These are phyloP conservation scores for Chaetothyriales sp. DNA, from an alignment of 2,329 filamentous ascomycete species.

Conservation along the genomic window DNA sequence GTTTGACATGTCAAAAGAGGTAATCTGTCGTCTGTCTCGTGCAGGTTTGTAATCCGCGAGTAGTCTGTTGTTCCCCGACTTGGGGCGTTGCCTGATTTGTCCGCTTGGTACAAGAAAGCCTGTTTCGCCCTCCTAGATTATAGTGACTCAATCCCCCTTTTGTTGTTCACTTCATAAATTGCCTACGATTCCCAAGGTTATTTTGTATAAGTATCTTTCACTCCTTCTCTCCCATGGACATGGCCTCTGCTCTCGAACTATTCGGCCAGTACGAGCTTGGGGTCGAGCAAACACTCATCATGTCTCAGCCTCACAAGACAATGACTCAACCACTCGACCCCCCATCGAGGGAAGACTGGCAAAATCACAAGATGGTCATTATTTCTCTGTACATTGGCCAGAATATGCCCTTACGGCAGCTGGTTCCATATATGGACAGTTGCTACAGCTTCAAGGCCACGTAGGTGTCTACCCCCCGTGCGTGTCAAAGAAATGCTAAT, in stretches of 20 bases:
- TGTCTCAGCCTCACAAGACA: neutral
- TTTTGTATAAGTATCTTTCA: neutral
- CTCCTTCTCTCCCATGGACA: neutral
- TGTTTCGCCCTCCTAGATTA: neutral
- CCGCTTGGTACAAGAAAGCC: neutral
- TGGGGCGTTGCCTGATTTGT: too few species aligned
- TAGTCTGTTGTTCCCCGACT: too few species aligned
- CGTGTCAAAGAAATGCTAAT: neutral
- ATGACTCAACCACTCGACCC: neutral
- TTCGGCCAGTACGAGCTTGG: neutral
- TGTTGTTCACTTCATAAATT: neutral
- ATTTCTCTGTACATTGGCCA: neutral
- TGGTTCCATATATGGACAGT: neutral
- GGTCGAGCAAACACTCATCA: neutral
- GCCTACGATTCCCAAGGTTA: too few species aligned
- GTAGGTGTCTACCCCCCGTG: neutral
- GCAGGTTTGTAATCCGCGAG: too few species aligned
- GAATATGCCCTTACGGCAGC: neutral
- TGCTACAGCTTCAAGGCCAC: neutral
- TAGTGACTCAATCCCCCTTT: neutral
- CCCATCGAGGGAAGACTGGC: conserved; percentile 1
- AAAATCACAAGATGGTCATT: neutral
- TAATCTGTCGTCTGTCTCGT: too few species aligned
- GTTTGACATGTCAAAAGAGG: too few species aligned
- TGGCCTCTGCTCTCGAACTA: neutral